Evolutionary conservation across 2,329 filamentous ascomycete species (phyloP), one percentile per base, ranked within the genome.

Genomic region (Diaporthe humulicola): DNA sequence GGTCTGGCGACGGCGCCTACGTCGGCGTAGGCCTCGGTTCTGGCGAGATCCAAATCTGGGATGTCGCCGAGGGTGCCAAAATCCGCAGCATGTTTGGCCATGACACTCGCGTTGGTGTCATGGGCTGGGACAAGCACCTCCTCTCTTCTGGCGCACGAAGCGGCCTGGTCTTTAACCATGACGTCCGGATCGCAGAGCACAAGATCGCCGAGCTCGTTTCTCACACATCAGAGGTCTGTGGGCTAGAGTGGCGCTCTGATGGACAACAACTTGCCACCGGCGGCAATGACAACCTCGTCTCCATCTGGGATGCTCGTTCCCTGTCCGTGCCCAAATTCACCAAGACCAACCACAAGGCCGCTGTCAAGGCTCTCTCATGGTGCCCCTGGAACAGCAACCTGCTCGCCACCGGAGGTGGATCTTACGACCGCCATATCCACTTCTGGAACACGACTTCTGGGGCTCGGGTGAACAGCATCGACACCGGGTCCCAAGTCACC

Each of bases 371-470:
- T 75, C 91, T 99, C 60, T 94, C 95, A 77, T 99, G 97, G 97
- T 99, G 97, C 89, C 97, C 97, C 57, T 99, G 97, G 97, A 97
- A 98, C 87, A 92, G 95, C 85, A 98, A 98, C 89, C 92, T 98
- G 67, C 93, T 99, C 64, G 97, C 97, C 74, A 98, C 97, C 57
- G 97, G 97, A 74, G 97, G 97, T 82, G 97, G 97, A 79, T 97
- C 95, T 57, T 97, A 98, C 85, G 97, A 99, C 84, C 94, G 95
- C 79, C 94, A 98, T 86, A 99, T 99, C 85, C 97, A 99, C 89
- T 99, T 99, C 91, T 99, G 97, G 97, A 99, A 99, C 90, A 97
- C 96, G 61, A 98, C 97, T 30, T 98, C 96, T 6, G 97, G 97
- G 76, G 96, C 97, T 71, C 94, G 97, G 80, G 96, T 98, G 87